Conservation (phyloP, 805 yeast species). For the Saccharomycopsis sp. region DNA sequence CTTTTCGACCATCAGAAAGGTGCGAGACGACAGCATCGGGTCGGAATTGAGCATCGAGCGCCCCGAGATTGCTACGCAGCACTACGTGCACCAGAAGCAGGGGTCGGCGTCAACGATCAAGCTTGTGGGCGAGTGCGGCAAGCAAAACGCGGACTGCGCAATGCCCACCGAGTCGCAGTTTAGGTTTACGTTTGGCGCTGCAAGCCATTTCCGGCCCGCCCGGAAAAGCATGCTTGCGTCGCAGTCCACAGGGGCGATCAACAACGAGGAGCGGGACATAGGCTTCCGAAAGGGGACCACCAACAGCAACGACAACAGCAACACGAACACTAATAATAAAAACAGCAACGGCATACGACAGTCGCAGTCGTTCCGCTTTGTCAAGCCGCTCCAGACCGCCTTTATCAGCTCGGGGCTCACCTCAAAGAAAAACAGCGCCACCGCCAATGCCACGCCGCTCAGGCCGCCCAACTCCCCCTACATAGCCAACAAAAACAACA, state of each 20-base stretch:
- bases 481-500: slow-evolving; percentile 11
- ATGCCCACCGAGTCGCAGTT: slow-evolving; percentile 14
- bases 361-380: slow-evolving; percentile 39
- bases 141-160: not conserved
- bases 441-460: not conserved
- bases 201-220: not conserved
- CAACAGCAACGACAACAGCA: slow-evolving; percentile 1
- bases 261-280: slow-evolving; percentile 3
- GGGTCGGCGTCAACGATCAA: slow-evolving; percentile 12
- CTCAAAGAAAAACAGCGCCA: slow-evolving; percentile 32
- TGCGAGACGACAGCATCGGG: not conserved
- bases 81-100: slow-evolving; percentile 8
- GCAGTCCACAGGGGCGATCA: not conserved
- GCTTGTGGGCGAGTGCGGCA: slow-evolving; percentile 8
- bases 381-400: slow-evolving; percentile 53
- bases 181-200: slow-evolving; percentile 10
- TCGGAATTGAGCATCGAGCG: not conserved
- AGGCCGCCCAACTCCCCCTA: slow-evolving; percentile 11
- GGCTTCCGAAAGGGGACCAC: not conserved
- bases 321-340: not conserved
- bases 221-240: not conserved
- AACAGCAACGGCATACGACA: slow-evolving; percentile 6
- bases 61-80: not conserved
- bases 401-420: slow-evolving; percentile 46
- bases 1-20: slow-evolving; percentile 16